These are phyloP conservation scores for Torulaspora globosa DNA, from an alignment of 1,139 yeast genomes.

Conservation along the genomic window DNA sequence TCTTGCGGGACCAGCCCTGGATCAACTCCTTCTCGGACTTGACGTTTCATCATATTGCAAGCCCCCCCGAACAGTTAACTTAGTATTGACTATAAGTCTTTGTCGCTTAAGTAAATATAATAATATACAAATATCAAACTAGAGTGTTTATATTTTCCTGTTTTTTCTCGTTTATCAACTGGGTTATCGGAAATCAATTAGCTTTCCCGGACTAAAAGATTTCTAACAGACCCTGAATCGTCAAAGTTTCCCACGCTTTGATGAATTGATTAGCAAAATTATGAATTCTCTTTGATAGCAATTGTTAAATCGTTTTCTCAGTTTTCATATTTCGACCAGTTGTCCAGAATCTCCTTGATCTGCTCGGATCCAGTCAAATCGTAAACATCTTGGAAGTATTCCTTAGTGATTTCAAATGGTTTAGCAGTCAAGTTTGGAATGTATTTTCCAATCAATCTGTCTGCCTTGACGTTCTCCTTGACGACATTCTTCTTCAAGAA, in stretches of 20 bases:
- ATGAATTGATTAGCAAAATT: background rate
- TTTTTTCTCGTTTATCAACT: background rate
- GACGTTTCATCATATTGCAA: constrained; percentile 41
- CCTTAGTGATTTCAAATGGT: constrained; percentile 93
- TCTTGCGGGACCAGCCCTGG: constrained; percentile 40
- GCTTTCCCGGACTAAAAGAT: constrained; percentile 14
- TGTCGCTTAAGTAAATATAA: background rate
- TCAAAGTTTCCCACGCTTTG: constrained; percentile 14
- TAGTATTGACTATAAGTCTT: background rate
- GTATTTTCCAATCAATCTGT: constrained; percentile 87
- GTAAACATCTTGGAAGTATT: constrained; percentile 94
- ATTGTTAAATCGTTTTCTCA: constrained; percentile 5
- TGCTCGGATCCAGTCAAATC: constrained; percentile 85
- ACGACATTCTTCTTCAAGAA: constrained; percentile 95
- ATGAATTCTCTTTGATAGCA: constrained; percentile 7
- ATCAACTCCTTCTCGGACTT: constrained; percentile 53
- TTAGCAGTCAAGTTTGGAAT: constrained; percentile 98
- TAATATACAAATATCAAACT: constrained; percentile 6
- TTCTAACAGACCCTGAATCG: background rate
- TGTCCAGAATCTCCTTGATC: constrained; percentile 82
- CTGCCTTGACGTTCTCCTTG: constrained; percentile 90
- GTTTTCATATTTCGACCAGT: constrained; percentile 78
- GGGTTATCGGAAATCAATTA: background rate
- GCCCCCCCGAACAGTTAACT: background rate
- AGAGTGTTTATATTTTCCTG: constrained; percentile 2